Base-by-base conservation (phyloP, 345 rosid species). In the Garcia nutans region DNA sequence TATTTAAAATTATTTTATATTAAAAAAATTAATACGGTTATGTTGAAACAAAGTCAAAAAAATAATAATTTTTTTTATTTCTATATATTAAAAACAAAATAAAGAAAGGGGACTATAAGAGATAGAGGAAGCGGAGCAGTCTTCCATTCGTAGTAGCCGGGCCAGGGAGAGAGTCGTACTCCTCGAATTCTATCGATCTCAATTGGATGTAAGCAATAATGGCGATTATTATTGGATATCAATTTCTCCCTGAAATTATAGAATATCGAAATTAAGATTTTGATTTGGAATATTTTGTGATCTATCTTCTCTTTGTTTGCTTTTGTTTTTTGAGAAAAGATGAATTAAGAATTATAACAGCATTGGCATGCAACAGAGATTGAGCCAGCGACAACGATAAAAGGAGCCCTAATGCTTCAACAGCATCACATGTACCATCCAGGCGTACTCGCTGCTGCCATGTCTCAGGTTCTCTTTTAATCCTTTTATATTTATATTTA, bases 361-460 rank as follows among this genome's bases (percentile, higher is more conserved):
- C 50, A 41, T 72, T 33, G 65, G 8, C 13, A 74, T 69, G 78
- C 76, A 49, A 17, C 69, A 67, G 73, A 69, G 66, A 64, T 74
- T 69, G 15, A 74, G 28, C 24, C 68, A 52, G 33, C 52, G 52
- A 52, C 41, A 65, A 26, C 69, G 22, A 60, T 77, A 63, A 71
- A 71, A 31, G 71, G 70, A 70, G 68, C 75, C 37, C 72, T 79
- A 52, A 80, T 80, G 65, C 75, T 77, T 23, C 79, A 81, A 52
- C 85, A 82, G 50, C 82, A 82, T n/a, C 79, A 66, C 74, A 82
- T 82, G 82, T 82, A 82, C 68, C 85, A 82, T 49, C 85, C 85
- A 0, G 85, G 82, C 60, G 74, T 82, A 24, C 54, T 78, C 47
- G 85, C 85, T n/a, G 82, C 85, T 20, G 85, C 85, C 57, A 78